Conservation (phyloP, 257 asterid species). For the Solanum dulcamara region DNA sequence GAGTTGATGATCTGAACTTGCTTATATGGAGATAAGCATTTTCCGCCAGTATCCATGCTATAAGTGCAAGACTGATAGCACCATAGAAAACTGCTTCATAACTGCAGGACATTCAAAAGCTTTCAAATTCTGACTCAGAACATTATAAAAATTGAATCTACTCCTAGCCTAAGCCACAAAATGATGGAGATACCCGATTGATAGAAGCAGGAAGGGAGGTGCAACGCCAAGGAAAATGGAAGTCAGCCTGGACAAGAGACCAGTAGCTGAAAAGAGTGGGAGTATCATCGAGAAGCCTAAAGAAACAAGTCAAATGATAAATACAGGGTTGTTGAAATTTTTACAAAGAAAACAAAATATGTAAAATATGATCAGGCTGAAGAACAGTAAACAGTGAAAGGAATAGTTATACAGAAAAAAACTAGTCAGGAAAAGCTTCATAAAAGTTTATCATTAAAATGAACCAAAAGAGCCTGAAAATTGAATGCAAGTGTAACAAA, state of each 20-base stretch:
- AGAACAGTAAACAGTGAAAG: not conserved
- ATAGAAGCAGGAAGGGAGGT: conserved; percentile 87
- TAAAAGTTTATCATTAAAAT: not conserved
- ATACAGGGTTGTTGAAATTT: not conserved
- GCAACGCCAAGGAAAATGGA: conserved; percentile 93
- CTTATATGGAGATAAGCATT: conserved; percentile 44
- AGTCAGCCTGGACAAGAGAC: conserved; percentile 69
- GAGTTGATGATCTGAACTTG: conserved; percentile 32
- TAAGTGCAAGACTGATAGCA: conserved; percentile 76
- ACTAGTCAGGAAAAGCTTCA: not conserved
- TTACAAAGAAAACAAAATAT: not conserved
- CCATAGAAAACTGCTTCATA: conserved; percentile 91
- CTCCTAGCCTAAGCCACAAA: not conserved
- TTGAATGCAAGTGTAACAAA: not conserved
- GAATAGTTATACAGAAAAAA: not conserved
- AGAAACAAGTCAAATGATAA: conserved; percentile 6
- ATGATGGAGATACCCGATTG: conserved; percentile 66
- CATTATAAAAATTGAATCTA: not conserved
- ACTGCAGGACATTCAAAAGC: conserved; percentile 34
- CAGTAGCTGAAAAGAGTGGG: conserved; percentile 77
- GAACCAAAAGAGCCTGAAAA: not conserved
- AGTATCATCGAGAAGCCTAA: conserved; percentile 72
- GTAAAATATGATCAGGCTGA: not conserved
- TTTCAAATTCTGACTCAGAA: not conserved
- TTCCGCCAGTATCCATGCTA: conserved; percentile 92